phyloP scores from a whole-genome alignment of 75 land plant genomes.

The Chamaecyparis obtusa region DNA sequence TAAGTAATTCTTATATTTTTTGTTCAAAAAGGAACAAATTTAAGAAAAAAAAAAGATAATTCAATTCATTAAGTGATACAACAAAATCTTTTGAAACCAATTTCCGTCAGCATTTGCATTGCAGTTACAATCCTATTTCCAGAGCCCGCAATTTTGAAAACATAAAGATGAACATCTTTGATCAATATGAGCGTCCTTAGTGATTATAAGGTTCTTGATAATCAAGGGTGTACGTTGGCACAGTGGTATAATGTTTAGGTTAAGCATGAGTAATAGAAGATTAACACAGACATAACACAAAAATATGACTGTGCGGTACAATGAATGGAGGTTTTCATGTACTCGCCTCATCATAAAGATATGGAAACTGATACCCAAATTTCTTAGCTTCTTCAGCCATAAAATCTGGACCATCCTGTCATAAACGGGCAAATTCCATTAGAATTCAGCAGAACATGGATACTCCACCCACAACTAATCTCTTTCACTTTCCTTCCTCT shows the following conservation, averaged over 20 bases:
- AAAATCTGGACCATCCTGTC: conserved; percentile 92
- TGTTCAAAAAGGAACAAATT: not conserved
- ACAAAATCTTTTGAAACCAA: not conserved
- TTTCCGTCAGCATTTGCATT: not conserved
- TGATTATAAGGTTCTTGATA: not conserved
- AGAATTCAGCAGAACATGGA: not conserved
- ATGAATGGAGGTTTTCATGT: not conserved
- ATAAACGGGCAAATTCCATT: conserved; percentile 5
- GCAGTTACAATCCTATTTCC: not conserved
- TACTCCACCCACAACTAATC: not conserved
- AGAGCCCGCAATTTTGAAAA: not conserved
- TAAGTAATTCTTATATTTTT: not conserved
- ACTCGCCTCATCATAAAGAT: conserved; percentile 89
- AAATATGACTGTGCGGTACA: not conserved
- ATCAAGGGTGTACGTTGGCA: not conserved
- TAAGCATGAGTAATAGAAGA: not conserved
- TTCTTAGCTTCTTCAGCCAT: conserved; percentile 96
- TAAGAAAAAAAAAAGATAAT: not conserved
- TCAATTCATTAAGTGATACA: not conserved
- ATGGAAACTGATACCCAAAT: conserved; percentile 81
- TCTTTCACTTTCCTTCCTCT: not conserved
- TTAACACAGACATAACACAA: not conserved
- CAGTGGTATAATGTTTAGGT: not conserved
- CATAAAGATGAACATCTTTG: not conserved
- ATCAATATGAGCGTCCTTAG: not conserved